Evolutionary conservation across 768 basidiomycete species (phyloP), one percentile per base, ranked within the genome.

Genomic region (Psilocybe cubensis): DNA sequence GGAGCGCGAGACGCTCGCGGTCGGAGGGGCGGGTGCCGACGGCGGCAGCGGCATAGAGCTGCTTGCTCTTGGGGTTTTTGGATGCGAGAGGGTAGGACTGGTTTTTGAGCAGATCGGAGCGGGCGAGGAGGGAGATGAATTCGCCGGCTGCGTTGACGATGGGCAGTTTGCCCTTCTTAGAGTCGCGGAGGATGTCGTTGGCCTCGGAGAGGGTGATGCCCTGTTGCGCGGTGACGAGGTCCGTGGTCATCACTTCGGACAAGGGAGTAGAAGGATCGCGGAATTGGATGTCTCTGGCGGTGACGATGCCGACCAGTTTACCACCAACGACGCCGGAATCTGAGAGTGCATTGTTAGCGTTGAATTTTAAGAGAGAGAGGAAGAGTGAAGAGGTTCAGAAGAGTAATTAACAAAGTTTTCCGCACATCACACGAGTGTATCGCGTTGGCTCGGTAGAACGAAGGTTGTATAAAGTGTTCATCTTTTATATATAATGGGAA

Each of bases 131-230:
- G 18, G 83, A 86, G 21, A 85, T 76, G 25, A 86, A 79, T 38
- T 82, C 80, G 20, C 83, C 86, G 12, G 74, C 63, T 3, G 75
- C 66, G 61, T 86, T 81, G 33, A 84, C 74, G 57, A 85, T 75
- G 31, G 96, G 97, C 1, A 98, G 86, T 71, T 99, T 99, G 51
- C 97, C 97, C 79, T 97, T 98, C 72, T 98, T 98, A 25, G 90
- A 96, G 71, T 92, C 88, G 38, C 96, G 94, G 21, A 99, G 88
- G 67, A 99, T 91, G 69, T 86, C 79, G 79, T 99, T 98, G 60
- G 97, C 97, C 73, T 97, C 88, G 31, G 82, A 69, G 41, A 99
- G 88, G 3, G 94, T 97, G 65, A 98, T 88, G 23, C 97, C 96
- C 63, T 92, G 81, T 1, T 79, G 80, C 7, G 94, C 97, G 25